These are phyloP conservation scores for Pseudocercospora macadamiae DNA, from an alignment of 2,329 filamentous ascomycete genomes.

Conservation along the genomic window DNA sequence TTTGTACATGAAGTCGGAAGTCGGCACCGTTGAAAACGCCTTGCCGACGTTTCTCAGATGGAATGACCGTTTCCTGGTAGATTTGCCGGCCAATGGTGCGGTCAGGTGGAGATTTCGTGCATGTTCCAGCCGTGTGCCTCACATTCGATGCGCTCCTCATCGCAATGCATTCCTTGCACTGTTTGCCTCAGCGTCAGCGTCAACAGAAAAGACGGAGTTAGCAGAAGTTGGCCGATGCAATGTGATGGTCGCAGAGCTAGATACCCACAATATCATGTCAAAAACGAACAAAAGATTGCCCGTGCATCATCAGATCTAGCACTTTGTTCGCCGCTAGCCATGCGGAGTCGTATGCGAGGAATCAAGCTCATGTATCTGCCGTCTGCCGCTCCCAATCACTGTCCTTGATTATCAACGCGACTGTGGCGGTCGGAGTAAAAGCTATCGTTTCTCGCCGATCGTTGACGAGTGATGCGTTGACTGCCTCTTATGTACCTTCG, in stretches of 20 bases:
- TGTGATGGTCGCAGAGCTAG: neutral
- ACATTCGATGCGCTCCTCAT: neutral
- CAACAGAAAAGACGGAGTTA: neutral
- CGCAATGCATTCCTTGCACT: neutral
- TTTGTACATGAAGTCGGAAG: neutral
- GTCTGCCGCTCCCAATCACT: slow-evolving; percentile 3
- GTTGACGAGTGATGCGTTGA: slow-evolving; percentile 6
- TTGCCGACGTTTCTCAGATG: neutral
- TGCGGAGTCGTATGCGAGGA: neutral
- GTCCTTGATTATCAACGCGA: neutral
- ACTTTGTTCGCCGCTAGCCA: slow-evolving; percentile 4
- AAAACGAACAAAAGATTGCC: neutral
- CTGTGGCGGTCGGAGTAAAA: neutral
- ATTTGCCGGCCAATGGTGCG: neutral
- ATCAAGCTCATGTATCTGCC: slow-evolving; percentile 3
- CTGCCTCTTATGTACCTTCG: slow-evolving; percentile 1
- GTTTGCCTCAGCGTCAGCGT: neutral
- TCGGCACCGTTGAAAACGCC: neutral
- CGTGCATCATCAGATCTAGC: slow-evolving; percentile 1
- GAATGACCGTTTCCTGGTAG: neutral
- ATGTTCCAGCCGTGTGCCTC: neutral
- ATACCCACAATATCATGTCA: neutral
- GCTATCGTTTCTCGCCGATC: slow-evolving; percentile 3
- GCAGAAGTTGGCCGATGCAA: neutral
- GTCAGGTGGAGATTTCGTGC: neutral